Base-by-base conservation (phyloP, 345 rosid genomes). In the Reutealis trisperma region DNA sequence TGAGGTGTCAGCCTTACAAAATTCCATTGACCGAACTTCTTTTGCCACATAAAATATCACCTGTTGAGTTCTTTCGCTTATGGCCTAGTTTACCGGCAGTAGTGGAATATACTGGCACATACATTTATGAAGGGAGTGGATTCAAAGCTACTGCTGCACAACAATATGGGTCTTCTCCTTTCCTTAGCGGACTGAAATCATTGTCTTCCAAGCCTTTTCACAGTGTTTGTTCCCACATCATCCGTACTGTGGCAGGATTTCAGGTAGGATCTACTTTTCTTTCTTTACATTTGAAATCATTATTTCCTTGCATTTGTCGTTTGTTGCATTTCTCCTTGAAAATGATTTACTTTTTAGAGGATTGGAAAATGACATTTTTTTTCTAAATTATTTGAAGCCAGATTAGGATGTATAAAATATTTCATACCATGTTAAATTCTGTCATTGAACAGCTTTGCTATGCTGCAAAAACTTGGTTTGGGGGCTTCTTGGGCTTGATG, bases 91-190 rank as follows among this genome's bases (percentile, higher is more conserved):
- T 96, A 81, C 98, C 98, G 16, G 97, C 98, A 60, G 86, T 92
- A 67, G 93, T 90, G 65, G 98, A 96, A 84, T 86, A 85, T 76
- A 89, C 98, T 66, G 99, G 98, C 72, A 91, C 96, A 30, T 96
- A 92, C 74, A 83, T 81, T 45, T 96, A 96, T 42, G 98, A 96
- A 85, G 98, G 99, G 74, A 96, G 99, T 74, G 98, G 99, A 79
- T 92, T 96, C 91, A 90, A 85, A 86, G 99, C 99, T 45, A 96
- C 98, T 54, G 99, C 99, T 73, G 99, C 99, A 34, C 99, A 93
- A 79, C 97, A 96, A 77, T 93, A 93, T 76, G 98, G 97, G 1
- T 87, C 98, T 76, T 93, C 99, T 80, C 99, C 99, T 52, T 93
- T 90, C 87, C 83, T 95, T 71, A 90, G 93, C 75, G 99, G 99